phyloP scores from a whole-genome alignment of 2,329 filamentous ascomycete genomes.

The Trichoderma harzianum region DNA sequence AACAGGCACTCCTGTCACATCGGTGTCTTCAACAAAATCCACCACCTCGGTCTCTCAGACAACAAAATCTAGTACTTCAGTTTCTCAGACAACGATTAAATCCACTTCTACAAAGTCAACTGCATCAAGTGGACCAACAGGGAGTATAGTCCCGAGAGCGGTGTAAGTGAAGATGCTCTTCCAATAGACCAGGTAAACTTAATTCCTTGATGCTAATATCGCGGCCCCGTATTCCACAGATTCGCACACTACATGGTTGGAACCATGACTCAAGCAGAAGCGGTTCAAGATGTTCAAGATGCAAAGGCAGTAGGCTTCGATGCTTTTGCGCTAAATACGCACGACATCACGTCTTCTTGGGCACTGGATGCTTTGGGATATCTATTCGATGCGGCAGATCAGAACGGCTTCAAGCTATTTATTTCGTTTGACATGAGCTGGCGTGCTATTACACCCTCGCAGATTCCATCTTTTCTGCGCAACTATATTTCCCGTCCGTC shows the following conservation, averaged over 20 bases:
- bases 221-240: neutral
- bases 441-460: neutral
- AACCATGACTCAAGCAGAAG: neutral
- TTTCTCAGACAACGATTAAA: neutral
- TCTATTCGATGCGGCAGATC: neutral
- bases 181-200: neutral
- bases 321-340: constrained; percentile 8
- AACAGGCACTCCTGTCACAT: neutral
- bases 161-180: neutral
- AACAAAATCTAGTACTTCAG: neutral
- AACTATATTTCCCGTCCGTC: constrained; percentile 6
- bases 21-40: neutral
- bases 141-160: neutral
- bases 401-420: constrained; percentile 6
- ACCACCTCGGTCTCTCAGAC: neutral
- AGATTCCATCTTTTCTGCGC: neutral
- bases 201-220: neutral
- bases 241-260: constrained; percentile 15
- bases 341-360: constrained; percentile 7
- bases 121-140: neutral
- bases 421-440: constrained; percentile 15
- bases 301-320: constrained; percentile 9
- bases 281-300: neutral
- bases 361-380: neutral
- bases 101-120: constrained; percentile 6